Evolutionary conservation across 179 eudicot species (phyloP), one percentile per base, ranked within the genome.

Genomic region (Beta macrorhiza): DNA sequence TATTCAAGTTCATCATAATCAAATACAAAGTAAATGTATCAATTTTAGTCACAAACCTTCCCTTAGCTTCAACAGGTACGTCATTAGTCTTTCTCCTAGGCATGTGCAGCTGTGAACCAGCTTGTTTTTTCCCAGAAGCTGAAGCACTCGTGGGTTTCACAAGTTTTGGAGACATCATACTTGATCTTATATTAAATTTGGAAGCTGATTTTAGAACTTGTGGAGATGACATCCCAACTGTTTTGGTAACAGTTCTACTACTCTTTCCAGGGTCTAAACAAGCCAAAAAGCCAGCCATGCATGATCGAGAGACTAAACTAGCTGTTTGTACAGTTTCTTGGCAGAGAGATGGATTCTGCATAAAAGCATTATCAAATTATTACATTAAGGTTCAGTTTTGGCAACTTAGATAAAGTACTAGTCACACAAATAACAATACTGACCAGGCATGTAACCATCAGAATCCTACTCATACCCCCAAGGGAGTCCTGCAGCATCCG

Each of bases 361-460:
- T 53, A 44, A 14, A 79, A 53, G 70, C 76, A 63, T 56, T 6
- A 22, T 3, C 56, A 17, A 0, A 73, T 5, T 17, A 69, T 63
- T 12, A 71, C 29, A 51, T 59, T 37, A 11, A 82, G 5, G 7
- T 37, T 42, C 51, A 49, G 17, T n/a, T 52, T 64, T 14, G 8
- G 11, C 14, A 49, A 7, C 51, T 7, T 29, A 7, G 8, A 16
- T 0, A 45, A 25, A 20, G 20, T 5, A 19, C 25, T 56, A 45
- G 29, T 11, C 9, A 5, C 7, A 58, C 19, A 9, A 51, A 51
- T 7, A 37, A 75, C 73, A 78, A 51, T 42, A 51, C 85, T 64
- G 83, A 93, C 99, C 92, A 96, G 84, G 90, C 98, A 92, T 47
- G 91, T 84, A 65, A 96, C 58, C 91, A 96, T 85, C 74, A 92